phyloP scores from a whole-genome alignment of 1,284 basidiomycete species.

The Anthracocystis walkeri region DNA sequence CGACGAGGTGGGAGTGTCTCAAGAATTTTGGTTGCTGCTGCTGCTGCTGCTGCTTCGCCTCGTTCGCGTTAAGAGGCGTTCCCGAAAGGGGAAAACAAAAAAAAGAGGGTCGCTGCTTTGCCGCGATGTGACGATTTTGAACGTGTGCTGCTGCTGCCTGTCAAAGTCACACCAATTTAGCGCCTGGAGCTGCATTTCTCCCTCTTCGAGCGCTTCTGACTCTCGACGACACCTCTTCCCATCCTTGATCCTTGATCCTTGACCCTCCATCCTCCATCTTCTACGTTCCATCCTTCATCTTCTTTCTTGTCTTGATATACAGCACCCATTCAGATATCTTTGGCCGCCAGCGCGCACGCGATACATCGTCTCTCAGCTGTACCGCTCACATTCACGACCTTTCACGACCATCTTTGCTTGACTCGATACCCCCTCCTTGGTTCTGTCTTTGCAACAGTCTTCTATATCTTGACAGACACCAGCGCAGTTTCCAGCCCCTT shows the following conservation, averaged over 20 bases:
- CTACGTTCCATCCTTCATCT: not conserved
- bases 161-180: not conserved
- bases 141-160: slow-evolving; percentile 3
- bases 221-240: not conserved
- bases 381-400: slow-evolving; percentile 18
- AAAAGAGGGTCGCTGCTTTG: not conserved
- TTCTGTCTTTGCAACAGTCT: slow-evolving; percentile 1
- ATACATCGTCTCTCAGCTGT: not conserved
- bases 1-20: no score
- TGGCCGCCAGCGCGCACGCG: not conserved
- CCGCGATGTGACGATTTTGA: slow-evolving; percentile 1
- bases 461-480: not conserved
- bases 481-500: not conserved
- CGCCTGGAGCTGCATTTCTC: slow-evolving; percentile 4
- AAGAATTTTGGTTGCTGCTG: no score
- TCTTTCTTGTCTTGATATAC: not conserved
- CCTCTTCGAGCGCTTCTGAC: not conserved
- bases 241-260: slow-evolving; percentile 2
- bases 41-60: no score
- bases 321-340: not conserved
- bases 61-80: no score
- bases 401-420: slow-evolving; percentile 18
- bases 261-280: not conserved
- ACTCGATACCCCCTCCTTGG: slow-evolving; percentile 13
- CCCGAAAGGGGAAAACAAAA: no score